Evolutionary conservation across 495 filamentous ascomycete genomes (phyloP), one percentile per base, ranked within the genome.

Genomic region (Xylaria venustula): DNA sequence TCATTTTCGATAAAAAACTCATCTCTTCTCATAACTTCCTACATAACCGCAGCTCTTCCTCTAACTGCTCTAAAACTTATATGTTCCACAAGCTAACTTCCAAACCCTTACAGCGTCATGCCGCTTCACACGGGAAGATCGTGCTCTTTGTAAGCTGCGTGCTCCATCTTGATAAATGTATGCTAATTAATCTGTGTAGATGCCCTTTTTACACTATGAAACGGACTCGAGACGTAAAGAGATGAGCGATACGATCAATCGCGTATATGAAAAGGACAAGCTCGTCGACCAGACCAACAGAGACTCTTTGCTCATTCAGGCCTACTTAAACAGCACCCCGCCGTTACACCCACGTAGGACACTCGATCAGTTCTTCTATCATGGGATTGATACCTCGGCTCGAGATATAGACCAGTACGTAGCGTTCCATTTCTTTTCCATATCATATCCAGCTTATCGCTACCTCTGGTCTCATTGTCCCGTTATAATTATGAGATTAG

Each of bases 131-230:
- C 36, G 76, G 74, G 8, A 80, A 87, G 54, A 82, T 87, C 53
- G 84, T 85, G 41, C 71, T 85, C 15, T 87, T 85, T 66, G 71
- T 73, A 67, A 63, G 69, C 37, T 8, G n/a, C 41, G 3, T 28
- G 40, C 14, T 54, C 25, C 3, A 17, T 30, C 11, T 22, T 37
- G 22, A 17, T 50, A 14, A 34, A 30, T 15, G 1, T 9, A 8
- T 30, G 25, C 62, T 68, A 28, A 73, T 15, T 54, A n/a, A n/a
- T n/a, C 63, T 22, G 36, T 25, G 0, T 54, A 74, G 66, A 88
- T 90, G 86, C 87, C 87, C 1, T 90, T 87, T 64, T 71, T 88
- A 15, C 86, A 88, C 68, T 90, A 87, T 55, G 87, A 90, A 62
- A 87, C 84, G 2, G 77, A 81, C 22, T 73, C 79, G 42, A 72